Conservation (phyloP, 2,329 filamentous ascomycete species). For the Colletotrichum shisoi region DNA sequence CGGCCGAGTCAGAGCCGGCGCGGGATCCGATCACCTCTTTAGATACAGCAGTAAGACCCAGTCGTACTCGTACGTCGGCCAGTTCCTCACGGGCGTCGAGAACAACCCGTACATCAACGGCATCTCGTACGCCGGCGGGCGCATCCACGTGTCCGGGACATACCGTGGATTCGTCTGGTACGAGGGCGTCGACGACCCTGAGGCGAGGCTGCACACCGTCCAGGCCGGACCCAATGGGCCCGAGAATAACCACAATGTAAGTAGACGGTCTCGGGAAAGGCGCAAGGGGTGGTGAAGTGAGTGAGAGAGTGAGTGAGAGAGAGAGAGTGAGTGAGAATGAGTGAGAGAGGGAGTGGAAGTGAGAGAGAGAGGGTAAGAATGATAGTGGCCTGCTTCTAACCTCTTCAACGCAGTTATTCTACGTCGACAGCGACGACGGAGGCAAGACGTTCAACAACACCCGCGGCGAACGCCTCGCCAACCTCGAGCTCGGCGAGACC, state of each 20-base stretch:
- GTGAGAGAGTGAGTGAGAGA: too few species aligned
- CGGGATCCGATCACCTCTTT: constrained; percentile 35
- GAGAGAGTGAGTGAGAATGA: too few species aligned
- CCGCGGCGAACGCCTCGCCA: constrained; percentile 25
- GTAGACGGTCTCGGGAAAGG: neutral
- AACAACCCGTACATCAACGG: constrained; percentile 38
- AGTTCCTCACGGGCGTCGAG: constrained; percentile 33
- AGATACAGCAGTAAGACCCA: constrained; percentile 20
- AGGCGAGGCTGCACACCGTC: constrained; percentile 27
- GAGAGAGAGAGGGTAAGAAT: too few species aligned
- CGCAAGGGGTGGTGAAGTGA: too few species aligned
- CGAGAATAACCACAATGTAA: constrained; percentile 32
- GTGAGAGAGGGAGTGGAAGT: too few species aligned
- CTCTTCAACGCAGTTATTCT: constrained; percentile 12
- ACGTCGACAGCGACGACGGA: constrained; percentile 31
- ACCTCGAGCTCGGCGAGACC: constrained; percentile 32
- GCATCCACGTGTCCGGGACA: constrained; percentile 34
- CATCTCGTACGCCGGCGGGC: constrained; percentile 33
- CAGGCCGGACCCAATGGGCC: constrained; percentile 36
- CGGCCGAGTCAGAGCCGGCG: constrained; percentile 20
- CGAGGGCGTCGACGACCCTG: constrained; percentile 34
- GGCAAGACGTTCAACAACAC: constrained; percentile 25
- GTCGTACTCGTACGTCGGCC: constrained; percentile 33
- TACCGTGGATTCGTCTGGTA: constrained; percentile 38
- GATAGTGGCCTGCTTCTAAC: constrained; percentile 4